Evolutionary conservation across 257 asterid species (phyloP).

Genomic region (Schizonepeta tenuifolia): DNA sequence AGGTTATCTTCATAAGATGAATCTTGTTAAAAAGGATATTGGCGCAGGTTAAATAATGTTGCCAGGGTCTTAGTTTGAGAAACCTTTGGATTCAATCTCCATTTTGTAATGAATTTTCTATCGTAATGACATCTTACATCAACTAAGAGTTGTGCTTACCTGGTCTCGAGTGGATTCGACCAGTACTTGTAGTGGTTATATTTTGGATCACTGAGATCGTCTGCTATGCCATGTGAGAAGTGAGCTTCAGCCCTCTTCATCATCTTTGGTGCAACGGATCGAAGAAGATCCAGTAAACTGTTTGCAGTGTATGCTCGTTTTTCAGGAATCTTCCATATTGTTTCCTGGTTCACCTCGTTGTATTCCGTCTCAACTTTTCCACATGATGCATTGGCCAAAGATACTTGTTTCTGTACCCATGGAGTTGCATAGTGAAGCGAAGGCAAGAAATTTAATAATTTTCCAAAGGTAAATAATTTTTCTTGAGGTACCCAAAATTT

Average conservation of each 20-base stretch:
- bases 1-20: too few species aligned
- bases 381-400: conserved; percentile 50
- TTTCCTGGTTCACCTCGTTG: conserved; percentile 62
- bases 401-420: conserved; percentile 34
- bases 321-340: conserved; percentile 48
- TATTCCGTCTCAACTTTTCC: conserved; percentile 81
- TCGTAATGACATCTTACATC: neutral
- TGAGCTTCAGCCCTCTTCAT: conserved; percentile 85
- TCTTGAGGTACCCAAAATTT: neutral
- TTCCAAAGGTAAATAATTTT: neutral
- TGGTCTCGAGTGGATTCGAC: conserved; percentile 96
- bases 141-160: conserved; percentile 45
- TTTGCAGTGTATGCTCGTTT: conserved; percentile 63
- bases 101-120: neutral
- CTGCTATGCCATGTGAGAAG: conserved; percentile 90
- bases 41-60: too few species aligned
- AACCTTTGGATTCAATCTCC: neutral
- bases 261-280: conserved; percentile 78
- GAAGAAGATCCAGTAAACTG: conserved; percentile 68
- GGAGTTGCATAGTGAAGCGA: neutral
- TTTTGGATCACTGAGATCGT: conserved; percentile 74
- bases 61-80: neutral
- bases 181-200: conserved; percentile 79
- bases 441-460: neutral
- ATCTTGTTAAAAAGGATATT: too few species aligned